These are phyloP conservation scores for Polymyxa betae DNA, from an alignment of 208 protist genomes.

Conservation along the genomic window DNA sequence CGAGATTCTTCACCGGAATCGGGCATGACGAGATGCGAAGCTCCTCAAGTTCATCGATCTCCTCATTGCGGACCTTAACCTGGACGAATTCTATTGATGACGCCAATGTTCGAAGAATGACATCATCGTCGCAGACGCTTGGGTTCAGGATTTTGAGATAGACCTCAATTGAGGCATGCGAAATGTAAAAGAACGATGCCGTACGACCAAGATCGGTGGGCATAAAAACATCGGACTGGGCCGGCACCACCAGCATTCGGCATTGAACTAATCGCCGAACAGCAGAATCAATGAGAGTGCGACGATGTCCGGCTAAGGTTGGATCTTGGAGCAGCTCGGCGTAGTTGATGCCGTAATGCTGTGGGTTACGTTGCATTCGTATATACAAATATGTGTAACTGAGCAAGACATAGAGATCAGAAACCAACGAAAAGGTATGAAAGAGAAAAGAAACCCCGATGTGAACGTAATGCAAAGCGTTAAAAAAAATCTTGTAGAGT, in stretches of 20 bases:
- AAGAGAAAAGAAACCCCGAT: too few species aligned
- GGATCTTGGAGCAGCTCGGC: conserved; percentile 79
- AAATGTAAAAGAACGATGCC: conserved; percentile 39
- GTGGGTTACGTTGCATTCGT: conserved; percentile 92
- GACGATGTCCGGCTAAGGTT: conserved; percentile 74
- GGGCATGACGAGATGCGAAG: conserved; percentile 1
- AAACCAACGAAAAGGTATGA: not conserved
- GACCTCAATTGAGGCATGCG: not conserved
- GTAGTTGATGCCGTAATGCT: conserved; percentile 87
- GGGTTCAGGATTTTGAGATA: not conserved
- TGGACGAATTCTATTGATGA: conserved; percentile 20
- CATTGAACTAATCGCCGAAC: conserved; percentile 79
- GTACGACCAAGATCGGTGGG: conserved; percentile 35
- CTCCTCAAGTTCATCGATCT: not conserved
- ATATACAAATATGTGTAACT: conserved; percentile 94
- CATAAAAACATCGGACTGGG: conserved; percentile 8
- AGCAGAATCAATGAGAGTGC: conserved; percentile 91
- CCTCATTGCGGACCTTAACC: conserved; percentile 21
- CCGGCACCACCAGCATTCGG: conserved; percentile 4
- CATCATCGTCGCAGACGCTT: not conserved
- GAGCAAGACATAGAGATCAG: not conserved
- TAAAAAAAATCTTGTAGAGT: too few species aligned
- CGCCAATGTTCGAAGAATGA: conserved; percentile 26
- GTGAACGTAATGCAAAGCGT: too few species aligned
- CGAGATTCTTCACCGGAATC: not conserved